phyloP scores from a whole-genome alignment of 768 basidiomycete genomes.

The Xerocomellus chrysenteron region DNA sequence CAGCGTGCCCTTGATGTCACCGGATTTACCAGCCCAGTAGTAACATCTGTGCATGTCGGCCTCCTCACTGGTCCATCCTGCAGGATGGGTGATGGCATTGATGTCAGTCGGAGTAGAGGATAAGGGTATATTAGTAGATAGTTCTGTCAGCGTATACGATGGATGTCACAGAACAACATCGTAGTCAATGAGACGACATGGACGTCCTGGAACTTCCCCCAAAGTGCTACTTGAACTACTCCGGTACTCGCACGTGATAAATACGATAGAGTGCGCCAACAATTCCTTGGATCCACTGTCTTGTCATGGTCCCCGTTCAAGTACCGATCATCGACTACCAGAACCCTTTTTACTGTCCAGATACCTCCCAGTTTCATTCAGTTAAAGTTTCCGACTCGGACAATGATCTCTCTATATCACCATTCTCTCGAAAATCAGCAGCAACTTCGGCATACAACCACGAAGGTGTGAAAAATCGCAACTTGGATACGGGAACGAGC shows the following conservation, averaged over 20 bases:
- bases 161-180: not conserved
- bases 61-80: conserved; percentile 1
- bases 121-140: too few relatives aligned
- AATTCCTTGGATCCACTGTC: not conserved
- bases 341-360: conserved; percentile 60
- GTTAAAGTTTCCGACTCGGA: not conserved
- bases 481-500: not conserved
- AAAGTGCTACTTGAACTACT: too few relatives aligned
- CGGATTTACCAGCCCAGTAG: not conserved
- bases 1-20: not conserved
- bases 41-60: not conserved
- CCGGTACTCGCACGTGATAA: too few relatives aligned
- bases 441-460: not conserved
- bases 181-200: not conserved
- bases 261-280: too few relatives aligned
- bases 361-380: conserved; percentile 22
- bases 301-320: not conserved
- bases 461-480: not conserved
- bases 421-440: conserved; percentile 5
- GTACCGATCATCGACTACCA: conserved; percentile 46
- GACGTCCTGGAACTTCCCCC: not conserved
- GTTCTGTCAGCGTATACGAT: not conserved
- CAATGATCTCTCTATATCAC: not conserved
- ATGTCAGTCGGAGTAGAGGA: not conserved
- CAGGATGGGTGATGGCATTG: not conserved